Conservation (phyloP, 257 asterid species). For the Verbena officinalis region DNA sequence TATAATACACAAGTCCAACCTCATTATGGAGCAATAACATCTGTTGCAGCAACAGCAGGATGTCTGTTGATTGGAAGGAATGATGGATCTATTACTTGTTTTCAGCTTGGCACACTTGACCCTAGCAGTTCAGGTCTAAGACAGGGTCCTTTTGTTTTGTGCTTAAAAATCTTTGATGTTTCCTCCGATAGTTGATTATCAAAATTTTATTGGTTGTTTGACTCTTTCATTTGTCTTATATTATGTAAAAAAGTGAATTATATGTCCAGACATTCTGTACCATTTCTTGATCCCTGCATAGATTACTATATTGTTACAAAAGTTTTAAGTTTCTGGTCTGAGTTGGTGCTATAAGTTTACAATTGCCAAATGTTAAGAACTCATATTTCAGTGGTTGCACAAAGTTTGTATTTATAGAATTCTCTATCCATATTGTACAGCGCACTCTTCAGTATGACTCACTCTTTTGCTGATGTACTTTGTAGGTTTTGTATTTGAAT, state of each 20-base stretch:
- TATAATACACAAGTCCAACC: conserved; percentile 53
- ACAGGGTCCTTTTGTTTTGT: conserved; percentile 19
- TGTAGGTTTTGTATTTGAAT: conserved; percentile 72
- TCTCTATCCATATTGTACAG: conserved; percentile 8
- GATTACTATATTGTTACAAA: background rate
- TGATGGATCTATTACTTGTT: conserved; percentile 78
- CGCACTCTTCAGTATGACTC: conserved; percentile 17
- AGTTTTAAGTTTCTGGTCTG: background rate
- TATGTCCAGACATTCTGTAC: background rate
- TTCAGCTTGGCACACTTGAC: conserved; percentile 72
- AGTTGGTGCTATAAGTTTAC: conserved; percentile 16
- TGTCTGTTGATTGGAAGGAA: conserved; percentile 73
- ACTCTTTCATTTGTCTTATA: conserved; percentile 10
- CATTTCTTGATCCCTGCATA: background rate
- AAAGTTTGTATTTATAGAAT: conserved; percentile 17
- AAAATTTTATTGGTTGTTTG: conserved; percentile 17
- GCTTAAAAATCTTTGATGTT: conserved; percentile 12
- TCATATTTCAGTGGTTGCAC: conserved; percentile 17
- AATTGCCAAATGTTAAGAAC: background rate
- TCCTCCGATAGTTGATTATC: conserved; percentile 5
- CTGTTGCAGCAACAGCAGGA: conserved; percentile 68
- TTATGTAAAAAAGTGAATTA: background rate
- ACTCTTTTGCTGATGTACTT: conserved; percentile 24
- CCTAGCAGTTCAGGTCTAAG: conserved; percentile 68
- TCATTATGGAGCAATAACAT: conserved; percentile 56